Conservation (phyloP, 2,329 filamentous ascomycete species). For the Penicillium oxalicum region DNA sequence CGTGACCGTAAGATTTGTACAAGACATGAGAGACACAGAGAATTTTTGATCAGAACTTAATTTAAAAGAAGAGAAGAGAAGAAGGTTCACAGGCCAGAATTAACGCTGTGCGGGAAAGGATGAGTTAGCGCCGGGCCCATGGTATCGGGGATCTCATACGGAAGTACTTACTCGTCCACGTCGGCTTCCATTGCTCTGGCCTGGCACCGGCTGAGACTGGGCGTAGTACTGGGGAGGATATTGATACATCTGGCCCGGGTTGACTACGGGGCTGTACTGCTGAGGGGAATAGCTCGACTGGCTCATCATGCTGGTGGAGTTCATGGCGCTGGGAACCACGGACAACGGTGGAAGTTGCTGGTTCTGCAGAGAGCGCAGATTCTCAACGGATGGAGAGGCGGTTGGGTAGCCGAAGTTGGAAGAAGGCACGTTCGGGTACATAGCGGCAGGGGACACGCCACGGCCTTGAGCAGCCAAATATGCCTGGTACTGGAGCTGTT, state of each 20-base stretch:
- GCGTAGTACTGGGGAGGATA: constrained; percentile 49
- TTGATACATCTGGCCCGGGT: constrained; percentile 44
- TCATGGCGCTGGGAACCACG: constrained; percentile 33
- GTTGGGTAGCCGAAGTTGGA: constrained; percentile 41
- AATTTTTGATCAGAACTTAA: constrained; percentile 21
- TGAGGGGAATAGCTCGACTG: constrained; percentile 43
- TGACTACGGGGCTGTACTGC: constrained; percentile 43
- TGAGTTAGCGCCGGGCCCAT: constrained; percentile 9
- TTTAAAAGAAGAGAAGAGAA: too few species aligned
- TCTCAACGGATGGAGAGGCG: constrained; percentile 37
- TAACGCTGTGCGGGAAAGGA: constrained; percentile 23
- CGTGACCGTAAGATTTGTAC: constrained; percentile 31
- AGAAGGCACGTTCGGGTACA: constrained; percentile 43
- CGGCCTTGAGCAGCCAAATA: constrained; percentile 46
- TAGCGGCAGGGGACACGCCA: constrained; percentile 38
- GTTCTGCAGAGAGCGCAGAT: constrained; percentile 36
- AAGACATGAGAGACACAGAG: constrained; percentile 24
- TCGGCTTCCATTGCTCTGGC: constrained; percentile 45
- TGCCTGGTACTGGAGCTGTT: constrained; percentile 54
- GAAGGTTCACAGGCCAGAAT: constrained; percentile 25
- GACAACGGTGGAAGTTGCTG: constrained; percentile 33
- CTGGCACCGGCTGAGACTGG: constrained; percentile 40
- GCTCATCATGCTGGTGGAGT: constrained; percentile 42
- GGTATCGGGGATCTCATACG: not conserved
- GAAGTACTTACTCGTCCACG: constrained; percentile 48